These are phyloP conservation scores for Dillenia suffruticosa DNA, from an alignment of 164 flowering plant species.

Conservation along the genomic window DNA sequence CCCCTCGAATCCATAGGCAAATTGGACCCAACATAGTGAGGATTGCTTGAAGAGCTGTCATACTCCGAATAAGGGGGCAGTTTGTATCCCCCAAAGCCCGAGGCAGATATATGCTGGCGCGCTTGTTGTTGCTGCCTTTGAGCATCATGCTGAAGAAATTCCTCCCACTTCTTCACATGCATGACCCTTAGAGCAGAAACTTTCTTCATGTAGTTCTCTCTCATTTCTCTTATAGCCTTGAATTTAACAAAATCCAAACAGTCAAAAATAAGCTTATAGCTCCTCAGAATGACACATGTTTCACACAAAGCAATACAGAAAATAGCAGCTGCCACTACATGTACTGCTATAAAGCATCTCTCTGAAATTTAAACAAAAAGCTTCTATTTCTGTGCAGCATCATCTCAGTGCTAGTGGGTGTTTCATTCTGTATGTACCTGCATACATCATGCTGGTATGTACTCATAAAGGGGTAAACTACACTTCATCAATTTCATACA, in stretches of 20 bases:
- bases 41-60: slow-evolving; percentile 43
- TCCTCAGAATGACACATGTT: neutral
- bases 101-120: slow-evolving; percentile 36
- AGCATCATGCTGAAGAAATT: slow-evolving; percentile 68
- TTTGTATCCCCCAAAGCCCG: slow-evolving; percentile 58
- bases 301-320: too few relatives aligned
- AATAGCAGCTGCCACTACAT: too few relatives aligned
- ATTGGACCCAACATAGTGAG: slow-evolving; percentile 43
- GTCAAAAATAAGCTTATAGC: neutral
- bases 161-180: slow-evolving; percentile 89
- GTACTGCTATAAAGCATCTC: too few relatives aligned
- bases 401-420: too few relatives aligned
- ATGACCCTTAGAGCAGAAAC: slow-evolving; percentile 47
- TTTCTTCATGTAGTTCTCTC: slow-evolving; percentile 76
- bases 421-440: too few relatives aligned
- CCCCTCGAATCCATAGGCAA: slow-evolving; percentile 49
- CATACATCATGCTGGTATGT: too few relatives aligned
- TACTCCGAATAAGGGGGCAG: slow-evolving; percentile 49
- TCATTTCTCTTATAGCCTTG: slow-evolving; percentile 71
- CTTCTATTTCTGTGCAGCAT: too few relatives aligned
- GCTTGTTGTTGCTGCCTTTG: slow-evolving; percentile 59
- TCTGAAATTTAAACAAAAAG: too few relatives aligned
- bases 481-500: too few relatives aligned
- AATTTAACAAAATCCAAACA: slow-evolving; percentile 7
- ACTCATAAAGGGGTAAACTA: too few relatives aligned